Evolutionary conservation across 202 grass and related monocot genomes (phyloP).

Genomic region (Tripidium arundinaceum): DNA sequence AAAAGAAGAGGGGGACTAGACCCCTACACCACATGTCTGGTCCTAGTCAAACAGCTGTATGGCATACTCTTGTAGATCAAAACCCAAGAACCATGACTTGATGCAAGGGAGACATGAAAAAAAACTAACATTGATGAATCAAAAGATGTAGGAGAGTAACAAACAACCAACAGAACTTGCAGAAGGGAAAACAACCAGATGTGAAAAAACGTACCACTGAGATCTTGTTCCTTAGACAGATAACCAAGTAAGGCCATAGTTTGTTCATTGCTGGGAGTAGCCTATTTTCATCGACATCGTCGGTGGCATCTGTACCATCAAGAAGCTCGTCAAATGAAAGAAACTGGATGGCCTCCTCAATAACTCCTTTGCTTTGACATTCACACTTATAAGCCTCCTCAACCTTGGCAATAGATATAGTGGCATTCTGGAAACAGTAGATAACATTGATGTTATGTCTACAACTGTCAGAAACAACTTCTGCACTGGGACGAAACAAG

Average conservation of each 20-base stretch:
- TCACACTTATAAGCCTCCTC: conserved; percentile 86
- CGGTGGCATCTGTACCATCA: conserved; percentile 48
- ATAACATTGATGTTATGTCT: conserved; percentile 4
- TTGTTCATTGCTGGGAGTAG: conserved; percentile 93
- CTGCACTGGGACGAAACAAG: neutral
- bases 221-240: conserved; percentile 92
- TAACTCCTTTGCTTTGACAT: conserved; percentile 65
- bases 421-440: conserved; percentile 44
- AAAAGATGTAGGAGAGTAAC: conserved; percentile 16
- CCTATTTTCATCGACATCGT: conserved; percentile 83
- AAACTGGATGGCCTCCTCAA: conserved; percentile 61
- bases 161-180: neutral
- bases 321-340: conserved; percentile 65
- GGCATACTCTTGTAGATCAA: neutral
- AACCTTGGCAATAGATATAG: conserved; percentile 66
- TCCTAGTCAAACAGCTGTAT: neutral
- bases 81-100: neutral
- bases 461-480: conserved; percentile 7
- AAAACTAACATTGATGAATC: neutral
- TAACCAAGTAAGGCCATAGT: conserved; percentile 88
- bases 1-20: neutral
- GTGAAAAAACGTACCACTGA: conserved; percentile 57
- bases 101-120: neutral
- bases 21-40: neutral
- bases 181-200: neutral